A percentile compares a stretch with the other conserved stretches of the same genome.
These are phyloP conservation scores for Metschnikowia lachancei DNA, from an alignment of 805 yeast genomes.

Conservation along the genomic window DNA sequence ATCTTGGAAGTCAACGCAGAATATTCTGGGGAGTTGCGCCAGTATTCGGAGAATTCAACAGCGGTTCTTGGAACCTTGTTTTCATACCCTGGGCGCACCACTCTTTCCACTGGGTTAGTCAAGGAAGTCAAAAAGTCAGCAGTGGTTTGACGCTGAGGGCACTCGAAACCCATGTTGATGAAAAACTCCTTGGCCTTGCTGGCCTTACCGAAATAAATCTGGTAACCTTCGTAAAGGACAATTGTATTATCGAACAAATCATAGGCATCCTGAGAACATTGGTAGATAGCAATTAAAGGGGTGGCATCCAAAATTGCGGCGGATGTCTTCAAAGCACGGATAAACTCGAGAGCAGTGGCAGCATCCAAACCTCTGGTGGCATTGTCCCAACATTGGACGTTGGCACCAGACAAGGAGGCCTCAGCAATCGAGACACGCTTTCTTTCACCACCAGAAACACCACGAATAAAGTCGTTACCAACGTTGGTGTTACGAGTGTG, in stretches of 20 bases:
- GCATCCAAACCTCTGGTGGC: slow-evolving; percentile 72
- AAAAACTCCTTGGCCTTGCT: slow-evolving; percentile 53
- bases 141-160: slow-evolving; percentile 63
- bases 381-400: slow-evolving; percentile 60
- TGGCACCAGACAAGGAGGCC: slow-evolving; percentile 51
- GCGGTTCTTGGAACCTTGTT: slow-evolving; percentile 53
- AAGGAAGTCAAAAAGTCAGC: slow-evolving; percentile 66
- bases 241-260: slow-evolving; percentile 60
- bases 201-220: slow-evolving; percentile 58
- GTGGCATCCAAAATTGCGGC: slow-evolving; percentile 52
- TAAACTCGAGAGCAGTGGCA: slow-evolving; percentile 66
- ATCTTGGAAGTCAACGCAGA: slow-evolving; percentile 38
- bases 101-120: slow-evolving; percentile 64
- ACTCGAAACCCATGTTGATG: slow-evolving; percentile 57
- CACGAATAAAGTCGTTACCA: slow-evolving; percentile 64
- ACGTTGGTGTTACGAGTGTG: slow-evolving; percentile 59
- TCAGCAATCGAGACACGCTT: slow-evolving; percentile 71
- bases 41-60: slow-evolving; percentile 55
- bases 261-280: slow-evolving; percentile 65
- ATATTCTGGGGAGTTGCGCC: slow-evolving; percentile 58
- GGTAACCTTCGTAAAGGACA: slow-evolving; percentile 58
- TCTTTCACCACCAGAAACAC: slow-evolving; percentile 72
- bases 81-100: slow-evolving; percentile 47
- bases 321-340: slow-evolving; percentile 56
- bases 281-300: slow-evolving; percentile 66